Evolutionary conservation across 2,329 filamentous ascomycete genomes (phyloP).

Genomic region (Teratosphaeria zuluensis): DNA sequence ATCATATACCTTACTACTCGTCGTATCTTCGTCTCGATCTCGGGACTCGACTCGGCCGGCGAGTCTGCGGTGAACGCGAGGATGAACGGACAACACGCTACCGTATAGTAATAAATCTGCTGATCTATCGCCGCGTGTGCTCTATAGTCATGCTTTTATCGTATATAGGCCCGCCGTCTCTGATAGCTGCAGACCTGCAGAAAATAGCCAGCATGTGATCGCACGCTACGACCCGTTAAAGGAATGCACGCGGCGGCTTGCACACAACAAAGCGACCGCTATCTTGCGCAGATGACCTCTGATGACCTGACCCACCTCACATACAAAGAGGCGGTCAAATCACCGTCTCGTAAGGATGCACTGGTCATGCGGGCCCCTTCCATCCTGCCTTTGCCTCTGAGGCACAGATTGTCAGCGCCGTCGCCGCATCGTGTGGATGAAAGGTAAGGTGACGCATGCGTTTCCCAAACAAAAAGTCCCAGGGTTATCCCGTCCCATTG

Average conservation of each 20-base stretch:
- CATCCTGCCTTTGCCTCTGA: not conserved
- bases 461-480: not conserved
- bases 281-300: not conserved
- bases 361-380: not conserved
- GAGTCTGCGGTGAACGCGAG: not conserved
- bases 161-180: too few species aligned
- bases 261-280: not conserved
- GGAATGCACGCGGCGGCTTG: not conserved
- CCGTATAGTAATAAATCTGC: not conserved
- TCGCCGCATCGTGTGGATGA: not conserved
- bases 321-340: not conserved
- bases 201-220: not conserved
- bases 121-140: not conserved
- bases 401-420: not conserved
- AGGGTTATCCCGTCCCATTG: not conserved
- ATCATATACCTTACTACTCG: not conserved
- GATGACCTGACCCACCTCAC: too few species aligned
- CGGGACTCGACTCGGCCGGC: not conserved
- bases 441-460: not conserved
- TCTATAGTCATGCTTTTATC: not conserved
- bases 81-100: not conserved
- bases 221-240: not conserved
- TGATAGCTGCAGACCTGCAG: too few species aligned
- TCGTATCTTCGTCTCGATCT: not conserved
- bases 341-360: not conserved